phyloP scores from a whole-genome alignment of 805 yeast genomes.

The Wickerhamomyces chambardii region DNA sequence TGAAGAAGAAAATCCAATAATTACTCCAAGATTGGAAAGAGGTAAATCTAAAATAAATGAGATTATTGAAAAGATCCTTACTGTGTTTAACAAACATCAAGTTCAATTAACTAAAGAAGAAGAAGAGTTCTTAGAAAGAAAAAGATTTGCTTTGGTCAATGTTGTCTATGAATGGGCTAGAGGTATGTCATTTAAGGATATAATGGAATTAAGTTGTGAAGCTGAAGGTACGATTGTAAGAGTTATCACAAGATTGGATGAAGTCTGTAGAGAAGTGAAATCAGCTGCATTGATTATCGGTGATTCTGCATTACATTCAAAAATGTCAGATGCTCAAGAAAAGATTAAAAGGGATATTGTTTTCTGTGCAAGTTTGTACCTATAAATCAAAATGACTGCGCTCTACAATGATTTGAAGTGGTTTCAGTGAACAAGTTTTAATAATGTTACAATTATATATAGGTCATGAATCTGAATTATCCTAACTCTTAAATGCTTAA shows the following conservation, averaged over 20 bases:
- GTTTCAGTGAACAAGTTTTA: too few relatives aligned
- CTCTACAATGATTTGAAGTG: conserved; percentile 9
- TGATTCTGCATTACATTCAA: conserved; percentile 79
- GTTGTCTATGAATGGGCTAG: conserved; percentile 98
- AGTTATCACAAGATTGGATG: conserved; percentile 90
- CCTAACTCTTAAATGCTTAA: too few relatives aligned
- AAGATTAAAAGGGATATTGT: conserved; percentile 94
- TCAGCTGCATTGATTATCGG: conserved; percentile 94
- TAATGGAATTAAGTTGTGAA: conserved; percentile 81
- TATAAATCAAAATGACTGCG: too few relatives aligned
- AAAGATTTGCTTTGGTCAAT: conserved; percentile 84
- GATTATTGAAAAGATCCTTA: conserved; percentile 55
- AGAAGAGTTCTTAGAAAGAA: conserved; percentile 70
- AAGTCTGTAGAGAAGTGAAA: conserved; percentile 89
- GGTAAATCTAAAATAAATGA: conserved; percentile 62
- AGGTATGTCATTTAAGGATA: conserved; percentile 85
- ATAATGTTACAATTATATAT: too few relatives aligned
- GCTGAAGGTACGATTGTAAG: conserved; percentile 97
- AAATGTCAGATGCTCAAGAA: conserved; percentile 90
- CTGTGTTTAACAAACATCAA: conserved; percentile 56
- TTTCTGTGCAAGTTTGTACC: conserved; percentile 89
- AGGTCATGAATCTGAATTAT: too few relatives aligned
- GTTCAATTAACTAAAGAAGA: conserved; percentile 79
- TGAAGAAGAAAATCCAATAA: conserved; percentile 48
- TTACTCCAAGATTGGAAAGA: conserved; percentile 72